Conservation (phyloP, 495 filamentous ascomycete species). For the Umbilicaria muhlenbergii region DNA sequence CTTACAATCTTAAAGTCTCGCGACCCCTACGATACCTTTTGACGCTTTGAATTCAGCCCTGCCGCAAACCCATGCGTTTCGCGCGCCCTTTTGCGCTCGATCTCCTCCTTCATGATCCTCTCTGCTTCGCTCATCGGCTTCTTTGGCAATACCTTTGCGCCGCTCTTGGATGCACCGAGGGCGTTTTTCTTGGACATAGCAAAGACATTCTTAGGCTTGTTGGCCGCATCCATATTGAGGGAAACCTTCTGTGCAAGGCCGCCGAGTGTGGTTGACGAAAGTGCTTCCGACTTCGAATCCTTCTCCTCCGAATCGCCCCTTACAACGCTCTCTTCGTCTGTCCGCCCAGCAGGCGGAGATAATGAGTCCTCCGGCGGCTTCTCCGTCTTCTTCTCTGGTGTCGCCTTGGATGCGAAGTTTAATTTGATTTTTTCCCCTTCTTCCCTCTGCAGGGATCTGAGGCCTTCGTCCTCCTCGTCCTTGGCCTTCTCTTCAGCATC, state of each 20-base stretch:
- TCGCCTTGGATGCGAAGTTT: conserved; percentile 41
- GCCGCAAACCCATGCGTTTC: conserved; percentile 20
- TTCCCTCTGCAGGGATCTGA: conserved; percentile 41
- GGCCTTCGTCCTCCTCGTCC: conserved; percentile 31
- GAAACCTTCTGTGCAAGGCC: conserved; percentile 27
- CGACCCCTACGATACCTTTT: conserved; percentile 5
- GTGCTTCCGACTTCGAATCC: conserved; percentile 9
- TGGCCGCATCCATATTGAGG: conserved; percentile 40
- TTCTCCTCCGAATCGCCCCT: conserved; percentile 6
- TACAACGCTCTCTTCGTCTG: conserved; percentile 1
- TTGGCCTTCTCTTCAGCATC: conserved; percentile 31
- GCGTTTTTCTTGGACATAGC: conserved; percentile 50
- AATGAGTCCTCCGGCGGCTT: conserved; percentile 10
- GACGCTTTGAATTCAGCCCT: conserved; percentile 12
- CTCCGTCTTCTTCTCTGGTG: conserved; percentile 14
- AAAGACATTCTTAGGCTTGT: conserved; percentile 70
- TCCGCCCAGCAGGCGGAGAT: conserved; percentile 11
- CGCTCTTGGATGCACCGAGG: conserved; percentile 43
- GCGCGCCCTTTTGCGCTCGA: conserved; percentile 50
- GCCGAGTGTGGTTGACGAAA: conserved; percentile 8
- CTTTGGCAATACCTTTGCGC: conserved; percentile 39
- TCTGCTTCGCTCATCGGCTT: conserved; percentile 80
- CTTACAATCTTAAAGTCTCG: too few relatives aligned
- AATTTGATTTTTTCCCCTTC: conserved; percentile 78
- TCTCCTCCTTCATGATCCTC: conserved; percentile 76